Evolutionary conservation across 2,329 filamentous ascomycete species (phyloP), one percentile per base, ranked within the genome.

Genomic region (Apiospora pterosperma): DNA sequence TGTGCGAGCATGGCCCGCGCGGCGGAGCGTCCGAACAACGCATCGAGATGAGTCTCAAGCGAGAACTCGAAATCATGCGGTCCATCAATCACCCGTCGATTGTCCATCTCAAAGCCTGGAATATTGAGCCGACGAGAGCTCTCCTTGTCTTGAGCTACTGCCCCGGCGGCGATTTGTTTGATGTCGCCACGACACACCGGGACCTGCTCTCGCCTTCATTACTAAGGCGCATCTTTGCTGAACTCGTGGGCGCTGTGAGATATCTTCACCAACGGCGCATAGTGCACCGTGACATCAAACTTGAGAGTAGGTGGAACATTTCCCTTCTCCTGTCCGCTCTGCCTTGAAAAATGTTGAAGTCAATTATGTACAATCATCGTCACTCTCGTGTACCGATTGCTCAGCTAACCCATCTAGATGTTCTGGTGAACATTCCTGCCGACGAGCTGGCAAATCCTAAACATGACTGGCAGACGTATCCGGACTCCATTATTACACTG

Each of bases 231-330:
- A 93, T 98, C 64, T 97, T 97, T 77, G 85, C 94, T 16, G 96
- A 99, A 76, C 78, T 98, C 68, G 89, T 98, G 28, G 89, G 87
- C 67, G 96, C 95, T 0, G 90, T 97, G 39, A 86, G 85, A 65
- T 97, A 98, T 79, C 82, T 99, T 60, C 96, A 99, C 77, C 82
- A 87, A 63, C 84, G 92, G 71, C 90, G 88, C 70, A 97, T 99
- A 74, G 95, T 98, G 63, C 96, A 99, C 76, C 89, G 96, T 66
- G 96, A 99, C 77, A 96, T 99, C 78, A 99, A 99, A 80, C 89
- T 99, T 65, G 96, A 99, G 83, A 86, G 92, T 96, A 85, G 79
- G 89, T 83, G 48, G 28, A 28, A 34, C 28, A 36, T 63, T 59
- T 48, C 38, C 48, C 41, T 39, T 16, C n/a, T 38, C n/a, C 21